Percentiles rank a stretch among this genome's conserved stretches.
Conservation (phyloP, 768 basidiomycete genomes). For the Tylopilus intermedius region DNA sequence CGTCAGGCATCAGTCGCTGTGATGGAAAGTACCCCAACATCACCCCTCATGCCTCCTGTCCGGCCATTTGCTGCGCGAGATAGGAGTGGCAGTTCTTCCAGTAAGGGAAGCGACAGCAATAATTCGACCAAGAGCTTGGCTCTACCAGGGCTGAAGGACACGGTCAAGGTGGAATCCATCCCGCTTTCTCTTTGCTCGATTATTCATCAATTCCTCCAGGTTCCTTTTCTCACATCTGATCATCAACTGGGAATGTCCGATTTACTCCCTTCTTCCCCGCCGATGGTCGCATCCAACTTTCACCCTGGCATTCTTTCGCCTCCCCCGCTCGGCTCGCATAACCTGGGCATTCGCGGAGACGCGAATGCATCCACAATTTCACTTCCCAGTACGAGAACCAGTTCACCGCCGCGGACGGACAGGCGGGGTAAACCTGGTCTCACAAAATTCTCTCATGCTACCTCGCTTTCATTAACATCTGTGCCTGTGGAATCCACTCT, state of each 20-base stretch:
- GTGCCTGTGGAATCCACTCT: conserved; percentile 26
- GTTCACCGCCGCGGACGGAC: conserved; percentile 25
- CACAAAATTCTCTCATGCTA: conserved; percentile 26
- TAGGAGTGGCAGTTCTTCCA: conserved; percentile 46
- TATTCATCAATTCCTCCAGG: conserved; percentile 33
- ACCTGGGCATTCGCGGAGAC: conserved; percentile 22
- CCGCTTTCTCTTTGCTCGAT: not conserved
- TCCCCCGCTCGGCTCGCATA: conserved; percentile 33
- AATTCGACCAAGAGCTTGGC: conserved; percentile 29
- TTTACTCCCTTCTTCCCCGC: conserved; percentile 72
- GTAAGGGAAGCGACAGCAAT: conserved; percentile 34
- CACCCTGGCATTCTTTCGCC: conserved; percentile 36
- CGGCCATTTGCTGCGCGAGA: conserved; percentile 45
- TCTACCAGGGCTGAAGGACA: conserved; percentile 65
- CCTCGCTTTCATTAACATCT: conserved; percentile 33
- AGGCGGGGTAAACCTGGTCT: conserved; percentile 19
- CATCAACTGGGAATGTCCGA: conserved; percentile 66
- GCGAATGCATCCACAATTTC: conserved; percentile 38
- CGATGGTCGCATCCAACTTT: conserved; percentile 35
- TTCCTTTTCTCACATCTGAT: conserved; percentile 63
- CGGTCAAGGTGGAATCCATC: conserved; percentile 52
- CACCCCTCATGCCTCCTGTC: conserved; percentile 39
- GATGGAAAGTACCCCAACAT: conserved; percentile 43
- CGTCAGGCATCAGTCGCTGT: conserved; percentile 53
- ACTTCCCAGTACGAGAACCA: conserved; percentile 34